A percentile compares a stretch with the other conserved stretches of the same genome.
These are phyloP conservation scores for Thermomucor indicae-seudaticae DNA, from an alignment of 371 early-diverging fungal species.

Conservation along the genomic window DNA sequence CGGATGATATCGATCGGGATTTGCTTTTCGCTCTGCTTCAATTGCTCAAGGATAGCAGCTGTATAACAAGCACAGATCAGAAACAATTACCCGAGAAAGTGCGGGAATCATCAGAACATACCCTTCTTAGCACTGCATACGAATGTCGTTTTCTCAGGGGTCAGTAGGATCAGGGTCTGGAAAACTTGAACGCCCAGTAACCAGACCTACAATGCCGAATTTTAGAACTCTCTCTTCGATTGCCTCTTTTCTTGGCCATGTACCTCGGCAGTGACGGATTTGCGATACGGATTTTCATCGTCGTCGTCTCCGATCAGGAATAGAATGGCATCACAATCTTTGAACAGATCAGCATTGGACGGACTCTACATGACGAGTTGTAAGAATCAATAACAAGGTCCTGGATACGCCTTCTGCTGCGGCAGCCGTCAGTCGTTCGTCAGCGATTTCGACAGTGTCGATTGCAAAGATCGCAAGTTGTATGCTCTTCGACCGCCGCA, in stretches of 20 bases:
- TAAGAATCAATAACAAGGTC: neutral
- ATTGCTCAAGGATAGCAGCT: constrained; percentile 31
- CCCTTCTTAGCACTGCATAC: constrained; percentile 83
- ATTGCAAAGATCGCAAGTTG: constrained; percentile 19
- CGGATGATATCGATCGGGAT: constrained; percentile 74
- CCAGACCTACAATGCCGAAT: constrained; percentile 71
- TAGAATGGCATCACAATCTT: constrained; percentile 59
- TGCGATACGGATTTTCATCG: constrained; percentile 66
- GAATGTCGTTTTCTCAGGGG: constrained; percentile 72
- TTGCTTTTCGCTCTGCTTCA: constrained; percentile 48
- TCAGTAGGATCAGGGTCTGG: constrained; percentile 80
- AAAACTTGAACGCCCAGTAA: constrained; percentile 93
- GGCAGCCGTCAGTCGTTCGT: too few relatives aligned
- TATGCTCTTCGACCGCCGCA: constrained; percentile 16
- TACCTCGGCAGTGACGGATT: constrained; percentile 65
- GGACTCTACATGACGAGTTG: constrained; percentile 21
- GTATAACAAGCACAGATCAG: too few relatives aligned
- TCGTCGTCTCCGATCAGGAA: constrained; percentile 59
- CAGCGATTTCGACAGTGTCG: constrained; percentile 18
- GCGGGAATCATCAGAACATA: constrained; percentile 15
- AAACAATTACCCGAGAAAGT: too few relatives aligned
- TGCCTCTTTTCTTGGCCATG: neutral
- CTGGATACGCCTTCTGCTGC: too few relatives aligned
- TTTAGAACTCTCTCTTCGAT: neutral
- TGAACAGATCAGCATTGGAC: constrained; percentile 42